Percentiles rank a stretch among this genome's conserved stretches.
Conservation (phyloP, 768 basidiomycete species). For the Mycena kentingensis region DNA sequence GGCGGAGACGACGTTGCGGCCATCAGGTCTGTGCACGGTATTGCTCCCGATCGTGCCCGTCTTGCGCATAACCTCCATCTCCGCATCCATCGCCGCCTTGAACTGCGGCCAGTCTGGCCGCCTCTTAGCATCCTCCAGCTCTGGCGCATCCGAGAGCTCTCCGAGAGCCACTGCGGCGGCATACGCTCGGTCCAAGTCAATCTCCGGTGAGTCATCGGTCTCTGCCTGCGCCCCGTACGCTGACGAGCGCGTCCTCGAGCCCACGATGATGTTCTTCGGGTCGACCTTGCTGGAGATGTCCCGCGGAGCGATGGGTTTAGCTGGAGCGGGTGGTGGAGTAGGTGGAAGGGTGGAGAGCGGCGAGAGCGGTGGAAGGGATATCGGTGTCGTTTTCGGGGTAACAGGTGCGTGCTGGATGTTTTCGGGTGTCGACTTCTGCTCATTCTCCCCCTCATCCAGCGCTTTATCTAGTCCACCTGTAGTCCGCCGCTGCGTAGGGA, state of each 20-base stretch:
- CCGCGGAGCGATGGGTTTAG: too few relatives aligned
- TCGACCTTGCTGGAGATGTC: too few relatives aligned
- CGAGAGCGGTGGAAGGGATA: too few relatives aligned
- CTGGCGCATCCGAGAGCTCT: neutral
- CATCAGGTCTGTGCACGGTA: slow-evolving; percentile 20
- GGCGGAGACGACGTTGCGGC: slow-evolving; percentile 22
- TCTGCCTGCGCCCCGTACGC: too few relatives aligned
- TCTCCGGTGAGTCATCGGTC: too few relatives aligned
- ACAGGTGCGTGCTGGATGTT: neutral
- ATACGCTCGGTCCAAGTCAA: neutral
- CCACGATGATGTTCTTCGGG: too few relatives aligned
- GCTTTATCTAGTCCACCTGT: neutral
- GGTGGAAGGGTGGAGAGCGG: too few relatives aligned
- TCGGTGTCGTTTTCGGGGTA: too few relatives aligned
- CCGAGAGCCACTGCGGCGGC: neutral
- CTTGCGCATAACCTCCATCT: neutral
- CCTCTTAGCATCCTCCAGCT: neutral
- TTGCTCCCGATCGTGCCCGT: slow-evolving; percentile 15
- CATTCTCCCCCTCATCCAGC: slow-evolving; percentile 6
- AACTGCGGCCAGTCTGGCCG: neutral
- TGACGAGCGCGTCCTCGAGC: too few relatives aligned
- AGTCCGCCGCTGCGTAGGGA: neutral
- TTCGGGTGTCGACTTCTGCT: neutral
- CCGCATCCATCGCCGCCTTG: neutral
- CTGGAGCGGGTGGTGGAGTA: too few relatives aligned